Evolutionary conservation across 1,139 yeast species (phyloP), one percentile per base, ranked within the genome.

Genomic region (Pichia sp.): DNA sequence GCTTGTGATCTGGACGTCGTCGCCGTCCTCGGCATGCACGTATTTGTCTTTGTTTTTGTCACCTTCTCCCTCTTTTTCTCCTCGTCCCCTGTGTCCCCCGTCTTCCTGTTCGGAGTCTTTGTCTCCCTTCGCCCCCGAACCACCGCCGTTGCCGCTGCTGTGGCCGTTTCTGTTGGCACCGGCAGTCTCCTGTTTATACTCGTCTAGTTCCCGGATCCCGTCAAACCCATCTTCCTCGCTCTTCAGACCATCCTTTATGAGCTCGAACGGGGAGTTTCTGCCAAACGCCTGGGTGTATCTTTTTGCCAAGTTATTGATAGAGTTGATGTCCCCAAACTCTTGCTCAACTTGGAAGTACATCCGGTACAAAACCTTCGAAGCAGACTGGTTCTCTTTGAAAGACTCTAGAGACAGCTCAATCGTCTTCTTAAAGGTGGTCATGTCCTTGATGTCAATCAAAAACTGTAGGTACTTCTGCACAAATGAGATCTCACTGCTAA

Each of bases 341-440:
- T 80, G 71, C 63, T 84, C 88, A 61, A 68, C 60, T 53, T 62
- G 61, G 47, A 64, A 59, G 48, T 80, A 83, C 46, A 73, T 71
- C 45, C 79, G 69, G 66, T 77, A 82, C 47, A 79, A 69, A 57
- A 74, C 74, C 59, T 75, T 80, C 45, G 84, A 68, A n/a, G 71
- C 69, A 55, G 74, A 71, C 67, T 48, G 67, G 40, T 61, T 62
- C 26, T 44, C 32, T 15, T 57, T 49, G 57, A 81, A 69, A 54
- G 75, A 77, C 26, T 77, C 75, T 3, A 81, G 70, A 0, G 84
- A 76, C 13, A 82, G 75, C 70, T 93, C 98, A 67, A 93, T 86
- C 47, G 90, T 76, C 11, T 90, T 90, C 61, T 93, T 83, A 15
- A 92, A 88, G 64, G 86, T 88, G 36, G 89, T 86, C 56, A 85